These are phyloP conservation scores for Lasiodiplodia sp. DNA, from an alignment of 2,329 filamentous ascomycete species.

Conservation along the genomic window DNA sequence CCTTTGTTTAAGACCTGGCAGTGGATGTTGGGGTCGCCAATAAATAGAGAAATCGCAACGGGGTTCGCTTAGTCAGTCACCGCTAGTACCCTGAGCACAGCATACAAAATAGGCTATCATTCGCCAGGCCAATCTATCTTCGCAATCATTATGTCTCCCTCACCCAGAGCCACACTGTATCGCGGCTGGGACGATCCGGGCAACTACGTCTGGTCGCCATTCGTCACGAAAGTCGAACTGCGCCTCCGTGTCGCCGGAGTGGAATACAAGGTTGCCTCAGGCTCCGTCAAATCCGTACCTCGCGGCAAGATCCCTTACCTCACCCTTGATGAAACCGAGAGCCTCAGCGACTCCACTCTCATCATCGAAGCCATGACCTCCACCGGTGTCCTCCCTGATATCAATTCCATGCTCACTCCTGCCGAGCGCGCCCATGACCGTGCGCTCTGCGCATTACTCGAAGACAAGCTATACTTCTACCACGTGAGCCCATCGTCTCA, in stretches of 20 bases:
- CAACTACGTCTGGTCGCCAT: constrained; percentile 66
- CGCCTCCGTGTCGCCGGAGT: constrained; percentile 63
- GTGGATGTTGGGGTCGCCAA: not conserved
- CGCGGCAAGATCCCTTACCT: constrained; percentile 69
- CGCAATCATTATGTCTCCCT: not conserved
- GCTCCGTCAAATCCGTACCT: constrained; percentile 57
- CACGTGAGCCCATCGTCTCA: constrained; percentile 43
- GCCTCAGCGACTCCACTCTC: constrained; percentile 62
- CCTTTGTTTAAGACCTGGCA: not conserved
- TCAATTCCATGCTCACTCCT: constrained; percentile 56
- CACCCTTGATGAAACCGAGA: constrained; percentile 36
- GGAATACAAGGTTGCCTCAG: constrained; percentile 55
- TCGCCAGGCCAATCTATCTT: not conserved
- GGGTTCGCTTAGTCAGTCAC: not conserved
- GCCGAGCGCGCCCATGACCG: constrained; percentile 57
- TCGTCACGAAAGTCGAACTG: constrained; percentile 68
- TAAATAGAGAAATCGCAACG: not conserved
- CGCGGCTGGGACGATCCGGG: constrained; percentile 56
- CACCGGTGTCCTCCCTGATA: constrained; percentile 52
- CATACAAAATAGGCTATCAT: not conserved
- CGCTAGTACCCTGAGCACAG: not conserved
- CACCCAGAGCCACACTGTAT: constrained; percentile 52
- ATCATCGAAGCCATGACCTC: constrained; percentile 59
- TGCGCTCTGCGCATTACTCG: constrained; percentile 61
- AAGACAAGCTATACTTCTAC: constrained; percentile 68